Percentiles rank a stretch among this genome's conserved stretches.
Evolutionary conservation across 2,329 filamentous ascomycete species (phyloP).

Genomic region (Arthrinium phaeospermum): DNA sequence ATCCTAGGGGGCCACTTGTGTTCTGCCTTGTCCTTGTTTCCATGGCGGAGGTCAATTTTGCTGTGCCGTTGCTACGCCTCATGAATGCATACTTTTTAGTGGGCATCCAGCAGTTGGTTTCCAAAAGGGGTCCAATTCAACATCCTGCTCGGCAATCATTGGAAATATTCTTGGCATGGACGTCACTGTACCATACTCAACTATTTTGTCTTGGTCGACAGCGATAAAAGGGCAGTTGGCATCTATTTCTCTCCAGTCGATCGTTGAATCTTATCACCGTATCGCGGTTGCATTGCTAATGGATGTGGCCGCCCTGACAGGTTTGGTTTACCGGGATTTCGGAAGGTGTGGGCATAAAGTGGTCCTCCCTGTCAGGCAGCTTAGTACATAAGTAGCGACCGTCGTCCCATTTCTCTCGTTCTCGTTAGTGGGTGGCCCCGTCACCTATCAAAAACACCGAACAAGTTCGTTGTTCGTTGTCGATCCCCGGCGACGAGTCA

Average conservation of each 20-base stretch:
- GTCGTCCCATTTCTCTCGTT: neutral
- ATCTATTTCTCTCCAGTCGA: neutral
- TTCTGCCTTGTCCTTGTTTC: neutral
- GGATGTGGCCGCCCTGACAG: neutral
- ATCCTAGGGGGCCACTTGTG: neutral
- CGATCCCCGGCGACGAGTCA: neutral
- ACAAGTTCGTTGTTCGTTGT: neutral
- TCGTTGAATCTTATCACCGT: neutral
- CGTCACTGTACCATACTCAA: neutral
- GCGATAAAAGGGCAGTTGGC: neutral
- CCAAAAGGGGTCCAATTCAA: too few relatives aligned
- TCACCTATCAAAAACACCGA: too few relatives aligned
- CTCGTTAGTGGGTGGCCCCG: neutral
- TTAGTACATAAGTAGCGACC: too few relatives aligned
- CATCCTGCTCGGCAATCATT: too few relatives aligned
- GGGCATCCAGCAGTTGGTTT: too few relatives aligned
- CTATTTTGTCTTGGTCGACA: neutral
- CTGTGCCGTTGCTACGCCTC: neutral
- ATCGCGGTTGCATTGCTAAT: neutral
- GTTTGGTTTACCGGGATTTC: neutral
- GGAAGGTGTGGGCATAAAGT: neutral
- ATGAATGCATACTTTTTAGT: too few relatives aligned
- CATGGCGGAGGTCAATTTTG: neutral
- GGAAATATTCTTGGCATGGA: too few relatives aligned
- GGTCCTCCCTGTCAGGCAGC: neutral